Percentiles rank a stretch among this genome's conserved stretches.
These are phyloP conservation scores for Paraleonurus japonicus DNA, from an alignment of 257 asterid genomes.

Conservation along the genomic window DNA sequence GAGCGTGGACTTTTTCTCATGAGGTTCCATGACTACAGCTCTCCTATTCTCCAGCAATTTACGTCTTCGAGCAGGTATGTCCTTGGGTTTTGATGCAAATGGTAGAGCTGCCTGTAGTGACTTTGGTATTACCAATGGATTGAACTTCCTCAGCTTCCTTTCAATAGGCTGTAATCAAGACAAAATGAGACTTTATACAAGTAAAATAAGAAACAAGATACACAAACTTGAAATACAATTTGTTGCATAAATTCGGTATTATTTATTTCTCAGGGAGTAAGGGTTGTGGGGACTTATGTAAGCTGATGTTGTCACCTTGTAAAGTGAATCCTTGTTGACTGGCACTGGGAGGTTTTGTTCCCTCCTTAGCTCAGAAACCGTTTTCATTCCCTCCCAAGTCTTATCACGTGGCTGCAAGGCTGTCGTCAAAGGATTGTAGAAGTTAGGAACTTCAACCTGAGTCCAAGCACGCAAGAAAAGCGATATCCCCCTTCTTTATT, in stretches of 20 bases:
- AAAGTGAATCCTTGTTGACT: slow-evolving; percentile 84
- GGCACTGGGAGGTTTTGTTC: slow-evolving; percentile 68
- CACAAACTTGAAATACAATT: slow-evolving; percentile 5
- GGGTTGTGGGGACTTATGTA: background rate
- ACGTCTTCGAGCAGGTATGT: slow-evolving; percentile 46
- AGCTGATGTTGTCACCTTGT: slow-evolving; percentile 51
- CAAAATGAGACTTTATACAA: background rate
- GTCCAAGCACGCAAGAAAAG: slow-evolving; percentile 97
- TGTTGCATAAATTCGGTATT: background rate
- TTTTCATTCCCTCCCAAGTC: slow-evolving; percentile 94
- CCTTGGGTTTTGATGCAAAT: slow-evolving; percentile 76
- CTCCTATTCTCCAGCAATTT: slow-evolving; percentile 50
- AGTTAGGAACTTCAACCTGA: slow-evolving; percentile 86
- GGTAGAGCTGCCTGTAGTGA: slow-evolving; percentile 70
- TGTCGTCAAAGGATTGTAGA: slow-evolving; percentile 87
- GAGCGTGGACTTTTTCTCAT: slow-evolving; percentile 61
- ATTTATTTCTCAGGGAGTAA: background rate
- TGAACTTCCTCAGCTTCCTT: slow-evolving; percentile 81
- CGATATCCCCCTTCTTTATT: slow-evolving; percentile 88
- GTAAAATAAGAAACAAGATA: background rate
- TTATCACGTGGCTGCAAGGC: slow-evolving; percentile 82
- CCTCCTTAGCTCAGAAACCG: slow-evolving; percentile 83
- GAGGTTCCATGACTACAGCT: slow-evolving; percentile 91
- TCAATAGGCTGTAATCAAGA: slow-evolving; percentile 60
- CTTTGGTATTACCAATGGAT: slow-evolving; percentile 70